Evolutionary conservation across 2,329 filamentous ascomycete genomes (phyloP).

Genomic region (Talaromyces sp.): DNA sequence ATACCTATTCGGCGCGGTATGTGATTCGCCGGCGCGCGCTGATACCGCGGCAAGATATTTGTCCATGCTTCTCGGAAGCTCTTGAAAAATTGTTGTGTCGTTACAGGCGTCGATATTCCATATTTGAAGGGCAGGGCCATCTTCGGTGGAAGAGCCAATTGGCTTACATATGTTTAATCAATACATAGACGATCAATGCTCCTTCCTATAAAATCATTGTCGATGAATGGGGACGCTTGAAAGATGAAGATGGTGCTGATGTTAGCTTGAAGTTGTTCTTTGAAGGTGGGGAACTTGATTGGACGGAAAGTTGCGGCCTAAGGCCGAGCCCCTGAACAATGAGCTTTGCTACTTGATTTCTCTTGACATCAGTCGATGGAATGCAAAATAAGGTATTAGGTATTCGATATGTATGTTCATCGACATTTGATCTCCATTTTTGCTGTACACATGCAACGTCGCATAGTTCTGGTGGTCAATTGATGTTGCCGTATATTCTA

Average conservation of each 20-base stretch:
- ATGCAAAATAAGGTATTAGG: neutral
- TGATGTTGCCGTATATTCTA: neutral
- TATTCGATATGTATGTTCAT: neutral
- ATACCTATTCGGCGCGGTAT: slow-evolving; percentile 18
- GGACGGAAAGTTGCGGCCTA: neutral
- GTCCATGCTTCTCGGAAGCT: slow-evolving; percentile 31
- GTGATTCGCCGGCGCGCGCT: slow-evolving; percentile 6
- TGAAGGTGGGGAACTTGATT: neutral
- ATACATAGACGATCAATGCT: neutral
- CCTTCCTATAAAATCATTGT: neutral
- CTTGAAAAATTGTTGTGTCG: slow-evolving; percentile 28
- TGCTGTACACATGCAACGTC: neutral
- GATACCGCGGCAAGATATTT: slow-evolving; percentile 11
- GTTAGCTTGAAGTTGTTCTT: neutral
- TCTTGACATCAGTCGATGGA: neutral
- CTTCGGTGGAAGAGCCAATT: neutral
- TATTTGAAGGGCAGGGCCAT: slow-evolving; percentile 17
- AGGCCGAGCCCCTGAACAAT: slow-evolving; percentile 1
- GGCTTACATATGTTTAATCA: neutral
- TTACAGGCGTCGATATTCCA: slow-evolving; percentile 22
- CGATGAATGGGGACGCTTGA: neutral
- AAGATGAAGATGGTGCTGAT: neutral
- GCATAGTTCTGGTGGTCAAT: neutral
- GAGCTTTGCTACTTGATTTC: neutral
- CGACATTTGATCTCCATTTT: neutral